Evolutionary conservation across 129 eudicot genomes (phyloP), one percentile per base, ranked within the genome.

Genomic region (Flaveria linearis): DNA sequence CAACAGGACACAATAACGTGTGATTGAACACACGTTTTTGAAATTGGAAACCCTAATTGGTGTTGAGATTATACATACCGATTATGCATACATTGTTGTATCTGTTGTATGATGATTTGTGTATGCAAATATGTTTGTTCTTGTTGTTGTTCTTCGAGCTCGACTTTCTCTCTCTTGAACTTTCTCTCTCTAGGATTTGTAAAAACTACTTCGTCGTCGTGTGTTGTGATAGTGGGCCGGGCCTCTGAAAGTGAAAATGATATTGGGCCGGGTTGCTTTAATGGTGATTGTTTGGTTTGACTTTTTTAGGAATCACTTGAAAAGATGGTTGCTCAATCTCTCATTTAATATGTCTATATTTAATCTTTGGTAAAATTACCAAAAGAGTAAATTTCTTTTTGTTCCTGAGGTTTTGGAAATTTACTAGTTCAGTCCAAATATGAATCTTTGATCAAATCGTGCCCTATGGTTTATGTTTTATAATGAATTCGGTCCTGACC

Each of bases 211-310:
- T 83, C 75, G 85, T 71, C 71, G 85, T 75, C 69, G 65, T 76
- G 52, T 80, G 30, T 69, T 67, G 72, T 33, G 83, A 50, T 22
- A 71, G 78, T 87, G 91, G 91, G 91, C 86, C 82, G 88, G 91
- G 56, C 81, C 72, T 64, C 20, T 50, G 80, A 30, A 76, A 18
- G 33, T 64, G 30, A 10, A 41, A 53, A 15, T 18, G 0, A 1
- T 15, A 53, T 67, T 53, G 74, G 81, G 81, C 68, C 74, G 52
- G 50, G 30, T 41, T 45, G 25, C 26, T 50, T 68, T 13, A 26
- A 28, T 64, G 64, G 11, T 46, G 33, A 62, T 60, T 64, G 46
- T 12, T 62, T 62, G 63, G 49, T 62, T 75, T 62, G 79, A 75
- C 72, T 63, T 63, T 3, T 61, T 57, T 2, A 6, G 22, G 50